Base-by-base conservation (phyloP, 2,329 filamentous ascomycete species). In the Penicillium frequentans region DNA sequence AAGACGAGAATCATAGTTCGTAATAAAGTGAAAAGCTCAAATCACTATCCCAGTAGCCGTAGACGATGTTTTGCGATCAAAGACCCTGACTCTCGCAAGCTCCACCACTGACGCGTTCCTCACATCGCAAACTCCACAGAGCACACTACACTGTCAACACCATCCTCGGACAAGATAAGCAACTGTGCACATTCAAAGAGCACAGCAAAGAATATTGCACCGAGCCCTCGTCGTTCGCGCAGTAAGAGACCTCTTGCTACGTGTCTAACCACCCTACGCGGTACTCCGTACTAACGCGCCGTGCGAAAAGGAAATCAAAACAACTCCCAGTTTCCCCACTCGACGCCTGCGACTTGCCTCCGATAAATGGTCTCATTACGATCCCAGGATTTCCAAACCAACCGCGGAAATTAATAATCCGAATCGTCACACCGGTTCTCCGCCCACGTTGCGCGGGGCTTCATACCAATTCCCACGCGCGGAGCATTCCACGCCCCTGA, bases 301-400 rank as follows among this genome's bases (percentile, higher is more conserved):
- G 53, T 47, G 63, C 7, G 65, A 65, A 64, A 64, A 33, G 35
- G 64, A 65, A 64, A 64, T 35, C 59, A 65, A 64, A 66, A 66
- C 64, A 60, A 61, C 55, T 26, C 56, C 60, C 49, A 54, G 57
- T 24, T 50, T 49, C 49, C 57, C 47, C 54, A 26, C 26, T 26
- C 26, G 35, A 53, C 47, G 37, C 54, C 37, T 44, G 48, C 9
- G n/a, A 39, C 35, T 39, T 39, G 45, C 26, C 46, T 55, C 35
- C 33, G 11, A 29, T 14, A 26, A 21, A 33, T 11, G n/a, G 39
- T 49, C n/a, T 21, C 19, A 49, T 13, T 24, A 7, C 10, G 3
- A 37, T 35, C 27, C n/a, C 8, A 9, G 37, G 44, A 43, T 35
- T 51, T 19, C 27, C 8, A 52, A 29, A 9, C 37, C 49, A 45